Base-by-base conservation (phyloP, 139 green algal species). In the Closterium sp. region DNA sequence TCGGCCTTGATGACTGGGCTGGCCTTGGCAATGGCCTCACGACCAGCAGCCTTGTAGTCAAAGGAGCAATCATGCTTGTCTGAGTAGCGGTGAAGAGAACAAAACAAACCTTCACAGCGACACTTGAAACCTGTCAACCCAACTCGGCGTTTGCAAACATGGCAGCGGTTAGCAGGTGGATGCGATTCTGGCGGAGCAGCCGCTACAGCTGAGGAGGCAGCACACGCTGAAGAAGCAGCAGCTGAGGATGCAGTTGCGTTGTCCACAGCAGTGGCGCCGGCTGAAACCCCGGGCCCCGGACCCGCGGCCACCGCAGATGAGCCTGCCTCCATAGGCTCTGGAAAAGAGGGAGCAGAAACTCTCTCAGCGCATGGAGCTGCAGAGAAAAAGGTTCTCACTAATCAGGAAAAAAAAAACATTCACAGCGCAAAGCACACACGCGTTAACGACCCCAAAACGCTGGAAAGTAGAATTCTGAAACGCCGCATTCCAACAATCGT, bases 51-150 rank as follows among this genome's bases (percentile, higher is more conserved):
- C 91, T 97, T 98, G 95, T 98, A 98, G 90, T 98, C 97, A 89
- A 97, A 98, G 10, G 90, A 89, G 93, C 97, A 98, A 34, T 94
- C 43, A 91, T 98, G 97, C 28, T 94, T 96, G 92, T 98, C 97
- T 6, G 96, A 96, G 87, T 98, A 96, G 8, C 97, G 94, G 89
- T 98, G 97, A 84, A 91, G 21, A 9, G 94, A 95, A 90, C 97
- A 98, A 89, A 97, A 98, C 3, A 94, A 84, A 33, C 95, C 95
- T 12, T 96, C 94, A 86, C 97, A 98, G 69, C 95, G 95, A 96
- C 97, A 98, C 91, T 96, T 96, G 95, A 98, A 98, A 36, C 97
- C 97, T 1, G 96, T 98, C 7, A 98, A 94, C 2, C 97, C 97
- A 16, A 98, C 85, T 88, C 95, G 95, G 30, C 96, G 96, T 36